Conservation (phyloP, 2,329 filamentous ascomycete species). For the Coniochaeta hoffmannii region DNA sequence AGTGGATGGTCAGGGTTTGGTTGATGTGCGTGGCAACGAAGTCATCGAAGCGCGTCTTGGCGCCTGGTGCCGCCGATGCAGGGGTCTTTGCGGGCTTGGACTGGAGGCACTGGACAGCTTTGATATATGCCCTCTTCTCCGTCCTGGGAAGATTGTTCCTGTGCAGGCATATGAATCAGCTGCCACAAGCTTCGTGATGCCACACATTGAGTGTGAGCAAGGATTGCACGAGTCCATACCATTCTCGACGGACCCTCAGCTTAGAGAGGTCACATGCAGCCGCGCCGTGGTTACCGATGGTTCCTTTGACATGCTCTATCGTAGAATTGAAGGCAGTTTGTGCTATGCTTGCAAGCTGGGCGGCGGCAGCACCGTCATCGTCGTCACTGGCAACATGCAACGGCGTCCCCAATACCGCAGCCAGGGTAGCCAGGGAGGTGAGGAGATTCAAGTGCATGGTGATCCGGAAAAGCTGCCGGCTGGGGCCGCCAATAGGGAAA, state of each 20-base stretch:
- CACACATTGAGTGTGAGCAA: not conserved
- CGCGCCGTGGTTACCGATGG: not conserved
- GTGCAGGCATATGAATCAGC: no score
- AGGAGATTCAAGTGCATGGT: slow-evolving; percentile 17
- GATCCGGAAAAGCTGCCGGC: no score
- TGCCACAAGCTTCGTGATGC: not conserved
- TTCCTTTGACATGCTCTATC: slow-evolving; percentile 12
- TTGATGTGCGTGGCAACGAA: slow-evolving; percentile 42
- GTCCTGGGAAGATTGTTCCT: slow-evolving; percentile 16
- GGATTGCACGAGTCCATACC: not conserved
- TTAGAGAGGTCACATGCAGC: slow-evolving; percentile 5
- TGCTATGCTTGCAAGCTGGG: slow-evolving; percentile 8
- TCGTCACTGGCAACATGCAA: not conserved
- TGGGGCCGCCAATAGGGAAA: no score
- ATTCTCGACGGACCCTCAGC: slow-evolving; percentile 6
- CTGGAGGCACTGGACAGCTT: slow-evolving; percentile 36
- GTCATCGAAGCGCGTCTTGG: slow-evolving; percentile 39
- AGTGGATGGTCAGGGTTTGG: slow-evolving; percentile 36
- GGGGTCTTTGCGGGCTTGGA: slow-evolving; percentile 26
- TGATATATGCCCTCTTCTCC: slow-evolving; percentile 30
- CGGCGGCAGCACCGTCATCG: not conserved
- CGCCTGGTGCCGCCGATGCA: slow-evolving; percentile 29
- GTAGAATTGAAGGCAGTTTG: slow-evolving; percentile 16
- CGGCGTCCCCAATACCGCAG: not conserved
- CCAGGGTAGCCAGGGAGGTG: slow-evolving; percentile 1